Evolutionary conservation across 2,329 filamentous ascomycete genomes (phyloP), one percentile per base, ranked within the genome.

Genomic region (Paraconiothyrium sp.): DNA sequence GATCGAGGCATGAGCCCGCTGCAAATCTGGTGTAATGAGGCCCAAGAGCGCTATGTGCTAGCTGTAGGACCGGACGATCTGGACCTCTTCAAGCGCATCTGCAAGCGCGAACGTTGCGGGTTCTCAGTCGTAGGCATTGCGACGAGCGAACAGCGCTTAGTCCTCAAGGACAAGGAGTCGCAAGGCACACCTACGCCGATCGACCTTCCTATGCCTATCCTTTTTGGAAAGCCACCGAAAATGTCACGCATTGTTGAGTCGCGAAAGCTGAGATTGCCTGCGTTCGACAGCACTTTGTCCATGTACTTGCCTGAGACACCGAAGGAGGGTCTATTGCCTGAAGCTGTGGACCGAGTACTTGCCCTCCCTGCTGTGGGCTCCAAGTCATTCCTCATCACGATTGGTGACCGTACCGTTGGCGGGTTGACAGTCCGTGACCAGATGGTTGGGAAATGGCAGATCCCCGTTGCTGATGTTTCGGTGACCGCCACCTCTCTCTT

Each of bases 11-110:
- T 99, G 91, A 97, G 92, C 73, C 95, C 95, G 22, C 87, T 99
- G 60, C 92, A 98, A 76, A 97, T 99, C 50, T 98, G 94, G 94
- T 97, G 95, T 79, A 97, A 94, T 71, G 94, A 98, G 78, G 93
- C 95, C 0, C 95, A 99, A 77, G 95, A 99, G 80, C 87, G 95
- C 77, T 99, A 99, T 72, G 95, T 99, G 8, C 83, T 99, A 71
- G 89, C 96, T 9, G 89, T 99, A 64, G 93, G 94, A 63, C 87
- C 88, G 55, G 90, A 95, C 22, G 86, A 89, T 57, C 86, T 98
- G 73, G 93, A 94, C 71, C 82, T 83, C 24, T 91, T 91, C 79
- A 86, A 84, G 67, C 81, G 89, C 80, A 84, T 99, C 70, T 84
- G 82, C 78, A 86, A 90, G 65, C 88, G 95, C 76, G 95, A 99